Conservation (phyloP, 768 basidiomycete species). For the Podaxis pistillaris region DNA sequence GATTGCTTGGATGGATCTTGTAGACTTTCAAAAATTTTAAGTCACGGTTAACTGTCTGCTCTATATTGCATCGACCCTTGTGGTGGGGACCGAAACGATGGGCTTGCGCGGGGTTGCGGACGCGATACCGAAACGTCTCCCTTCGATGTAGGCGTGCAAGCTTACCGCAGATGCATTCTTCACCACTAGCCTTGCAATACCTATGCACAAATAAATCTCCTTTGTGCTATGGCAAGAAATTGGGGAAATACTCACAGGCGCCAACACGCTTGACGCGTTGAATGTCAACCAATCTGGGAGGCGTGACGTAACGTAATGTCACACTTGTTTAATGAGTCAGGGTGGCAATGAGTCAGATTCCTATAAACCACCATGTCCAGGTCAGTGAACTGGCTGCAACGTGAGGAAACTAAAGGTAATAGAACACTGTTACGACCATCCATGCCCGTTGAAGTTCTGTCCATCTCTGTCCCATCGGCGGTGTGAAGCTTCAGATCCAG, state of each 20-base stretch:
- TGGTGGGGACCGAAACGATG: not conserved
- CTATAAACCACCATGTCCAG: constrained; percentile 10
- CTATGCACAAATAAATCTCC: not conserved
- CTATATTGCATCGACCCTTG: constrained; percentile 8
- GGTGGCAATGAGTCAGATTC: constrained; percentile 1
- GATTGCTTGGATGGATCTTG: not conserved
- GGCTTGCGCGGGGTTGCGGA: not conserved
- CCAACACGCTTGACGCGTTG: not conserved
- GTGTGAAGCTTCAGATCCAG: not conserved
- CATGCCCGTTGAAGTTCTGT: not conserved
- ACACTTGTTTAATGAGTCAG: constrained; percentile 3
- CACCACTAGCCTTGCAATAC: not conserved
- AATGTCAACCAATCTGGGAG: not conserved
- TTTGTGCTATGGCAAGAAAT: not conserved
- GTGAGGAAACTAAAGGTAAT: not conserved
- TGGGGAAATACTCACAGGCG: not conserved
- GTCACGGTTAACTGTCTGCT: not conserved
- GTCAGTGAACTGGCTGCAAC: not conserved
- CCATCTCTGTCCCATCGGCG: not conserved
- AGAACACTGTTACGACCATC: not conserved
- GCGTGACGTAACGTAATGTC: not conserved
- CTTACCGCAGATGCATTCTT: too few relatives aligned
- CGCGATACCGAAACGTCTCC: too few relatives aligned
- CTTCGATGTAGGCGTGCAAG: too few relatives aligned
- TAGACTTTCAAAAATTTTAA: not conserved